Conservation (phyloP, 352 stramenopile genomes). For the Globisporangium middletonii region DNA sequence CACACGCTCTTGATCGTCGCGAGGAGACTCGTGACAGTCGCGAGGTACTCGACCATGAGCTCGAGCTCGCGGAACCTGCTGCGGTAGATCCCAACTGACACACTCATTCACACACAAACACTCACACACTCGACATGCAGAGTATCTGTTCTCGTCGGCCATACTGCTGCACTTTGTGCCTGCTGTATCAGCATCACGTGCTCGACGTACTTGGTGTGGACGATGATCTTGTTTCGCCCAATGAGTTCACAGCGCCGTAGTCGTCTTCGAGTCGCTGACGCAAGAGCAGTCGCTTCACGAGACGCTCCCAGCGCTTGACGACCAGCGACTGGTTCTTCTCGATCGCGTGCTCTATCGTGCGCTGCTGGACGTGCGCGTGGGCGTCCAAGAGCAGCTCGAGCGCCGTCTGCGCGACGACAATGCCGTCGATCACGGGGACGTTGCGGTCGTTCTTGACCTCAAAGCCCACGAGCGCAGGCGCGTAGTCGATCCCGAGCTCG, state of each 20-base stretch:
- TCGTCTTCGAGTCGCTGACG: constrained; percentile 69
- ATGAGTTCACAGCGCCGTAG: constrained; percentile 64
- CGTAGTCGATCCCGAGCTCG: constrained; percentile 75
- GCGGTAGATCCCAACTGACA: too few relatives aligned
- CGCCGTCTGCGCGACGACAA: constrained; percentile 46
- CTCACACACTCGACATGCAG: too few relatives aligned
- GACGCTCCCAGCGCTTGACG: constrained; percentile 51
- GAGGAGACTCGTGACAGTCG: constrained; percentile 59
- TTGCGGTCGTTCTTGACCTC: constrained; percentile 59
- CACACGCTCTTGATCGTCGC: constrained; percentile 68
- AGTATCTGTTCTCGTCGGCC: too few relatives aligned
- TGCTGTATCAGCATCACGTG: too few relatives aligned
- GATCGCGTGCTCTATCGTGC: constrained; percentile 67
- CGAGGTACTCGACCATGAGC: constrained; percentile 55
- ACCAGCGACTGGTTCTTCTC: constrained; percentile 53
- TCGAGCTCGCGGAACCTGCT: constrained; percentile 88
- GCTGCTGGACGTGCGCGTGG: constrained; percentile 56
- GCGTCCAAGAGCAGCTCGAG: constrained; percentile 58
- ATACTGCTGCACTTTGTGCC: too few relatives aligned
- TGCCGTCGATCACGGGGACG: constrained; percentile 64
- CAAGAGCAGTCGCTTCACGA: constrained; percentile 63
- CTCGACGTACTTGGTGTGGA: too few relatives aligned
- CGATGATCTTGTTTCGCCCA: too few relatives aligned
- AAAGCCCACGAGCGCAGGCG: constrained; percentile 75
- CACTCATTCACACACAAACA: too few relatives aligned